These are phyloP conservation scores for Abelmoschus esculentus DNA, from an alignment of 345 rosid species.

Conservation along the genomic window DNA sequence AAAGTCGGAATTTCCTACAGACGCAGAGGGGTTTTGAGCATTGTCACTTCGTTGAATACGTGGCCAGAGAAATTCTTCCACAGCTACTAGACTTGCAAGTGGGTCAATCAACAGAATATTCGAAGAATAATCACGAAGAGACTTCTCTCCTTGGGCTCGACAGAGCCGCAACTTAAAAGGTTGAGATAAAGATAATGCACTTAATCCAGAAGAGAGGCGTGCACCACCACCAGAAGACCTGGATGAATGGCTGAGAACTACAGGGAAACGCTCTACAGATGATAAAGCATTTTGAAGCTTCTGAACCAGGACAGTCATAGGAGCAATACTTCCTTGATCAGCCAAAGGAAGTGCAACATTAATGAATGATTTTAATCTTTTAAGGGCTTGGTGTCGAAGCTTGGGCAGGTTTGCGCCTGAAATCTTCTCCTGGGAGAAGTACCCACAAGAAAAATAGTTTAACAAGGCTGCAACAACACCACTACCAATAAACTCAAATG, in stretches of 20 bases:
- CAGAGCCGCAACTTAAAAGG: conserved; percentile 87
- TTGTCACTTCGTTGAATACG: conserved; percentile 76
- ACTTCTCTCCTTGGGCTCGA: conserved; percentile 84
- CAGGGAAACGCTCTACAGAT: conserved; percentile 86
- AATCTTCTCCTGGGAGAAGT: conserved; percentile 76
- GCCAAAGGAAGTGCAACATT: conserved; percentile 64
- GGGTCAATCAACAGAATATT: conserved; percentile 93
- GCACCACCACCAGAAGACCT: conserved; percentile 63
- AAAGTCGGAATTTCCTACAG: conserved; percentile 62
- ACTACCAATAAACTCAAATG: conserved; percentile 97
- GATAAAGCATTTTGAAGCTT: conserved; percentile 96
- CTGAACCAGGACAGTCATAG: conserved; percentile 83
- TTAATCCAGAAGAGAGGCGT: conserved; percentile 89
- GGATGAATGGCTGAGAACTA: conserved; percentile 48
- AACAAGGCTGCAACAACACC: conserved; percentile 94
- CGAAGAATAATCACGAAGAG: conserved; percentile 96
- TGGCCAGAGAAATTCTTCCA: conserved; percentile 98
- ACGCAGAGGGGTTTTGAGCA: conserved; percentile 40
- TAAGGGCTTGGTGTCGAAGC: conserved; percentile 77
- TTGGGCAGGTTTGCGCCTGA: conserved; percentile 64
- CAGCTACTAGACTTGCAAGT: conserved; percentile 88
- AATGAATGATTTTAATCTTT: conserved; percentile 73
- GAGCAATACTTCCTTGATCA: conserved; percentile 41
- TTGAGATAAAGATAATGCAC: conserved; percentile 88
- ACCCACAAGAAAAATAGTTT: conserved; percentile 85